These are phyloP conservation scores for Ophryocystis elektroscirrha DNA, from an alignment of 169 alveolate species.

Conservation along the genomic window DNA sequence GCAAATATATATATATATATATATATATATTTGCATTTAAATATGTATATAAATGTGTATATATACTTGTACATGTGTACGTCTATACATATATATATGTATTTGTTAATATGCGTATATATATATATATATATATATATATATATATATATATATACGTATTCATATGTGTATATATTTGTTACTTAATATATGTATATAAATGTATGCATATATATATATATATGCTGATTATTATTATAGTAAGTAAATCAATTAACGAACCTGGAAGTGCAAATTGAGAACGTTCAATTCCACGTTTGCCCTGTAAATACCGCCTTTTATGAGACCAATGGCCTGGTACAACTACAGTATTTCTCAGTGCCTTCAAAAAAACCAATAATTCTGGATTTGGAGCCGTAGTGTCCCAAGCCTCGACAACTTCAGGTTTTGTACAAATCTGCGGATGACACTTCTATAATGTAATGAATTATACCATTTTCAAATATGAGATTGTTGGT, in stretches of 20 bases:
- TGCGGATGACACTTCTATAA: conserved; percentile 12
- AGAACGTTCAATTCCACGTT: conserved; percentile 72
- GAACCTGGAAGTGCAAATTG: conserved; percentile 83
- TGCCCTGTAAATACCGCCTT: conserved; percentile 73
- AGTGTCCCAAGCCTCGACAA: conserved; percentile 77
- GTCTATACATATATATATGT: too few species aligned
- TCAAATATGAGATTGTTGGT: conserved; percentile 25
- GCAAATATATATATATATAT: too few species aligned
- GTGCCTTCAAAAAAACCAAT: conserved; percentile 70
- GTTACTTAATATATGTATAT: too few species aligned
- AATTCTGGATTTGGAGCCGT: conserved; percentile 84
- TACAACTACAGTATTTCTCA: conserved; percentile 76
- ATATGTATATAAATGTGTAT: too few species aligned
- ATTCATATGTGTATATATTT: background rate
- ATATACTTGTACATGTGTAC: too few species aligned
- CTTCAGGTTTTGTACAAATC: conserved; percentile 54
- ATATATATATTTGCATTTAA: too few species aligned
- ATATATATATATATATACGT: background rate
- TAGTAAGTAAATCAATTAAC: too few species aligned
- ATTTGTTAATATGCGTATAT: too few species aligned
- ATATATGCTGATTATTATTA: too few species aligned
- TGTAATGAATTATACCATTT: conserved; percentile 8
- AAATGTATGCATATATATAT: background rate
- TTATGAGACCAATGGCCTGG: conserved; percentile 95
- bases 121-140: background rate